These are phyloP conservation scores for Rhizopus arrhizus DNA, from an alignment of 371 early-diverging fungal genomes.

Conservation along the genomic window DNA sequence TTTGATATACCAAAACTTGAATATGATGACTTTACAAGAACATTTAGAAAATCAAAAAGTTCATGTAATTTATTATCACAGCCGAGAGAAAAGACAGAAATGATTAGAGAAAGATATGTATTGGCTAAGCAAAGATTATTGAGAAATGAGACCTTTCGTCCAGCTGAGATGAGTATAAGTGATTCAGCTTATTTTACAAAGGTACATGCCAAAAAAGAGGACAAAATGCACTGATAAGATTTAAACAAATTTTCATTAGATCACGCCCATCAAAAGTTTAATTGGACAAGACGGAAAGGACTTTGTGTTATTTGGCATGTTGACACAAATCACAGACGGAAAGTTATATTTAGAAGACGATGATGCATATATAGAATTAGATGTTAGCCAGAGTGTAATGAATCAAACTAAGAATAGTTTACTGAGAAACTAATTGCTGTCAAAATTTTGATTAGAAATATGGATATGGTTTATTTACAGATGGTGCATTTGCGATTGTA, in stretches of 20 bases:
- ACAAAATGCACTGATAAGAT: neutral
- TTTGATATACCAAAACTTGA: slow-evolving; percentile 71
- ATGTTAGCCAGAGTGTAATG: slow-evolving; percentile 53
- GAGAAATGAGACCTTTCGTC: slow-evolving; percentile 79
- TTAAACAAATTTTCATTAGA: slow-evolving; percentile 33
- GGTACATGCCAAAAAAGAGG: slow-evolving; percentile 20
- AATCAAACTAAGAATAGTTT: neutral
- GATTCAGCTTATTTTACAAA: slow-evolving; percentile 21
- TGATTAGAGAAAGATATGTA: slow-evolving; percentile 77
- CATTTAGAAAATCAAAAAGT: slow-evolving; percentile 51
- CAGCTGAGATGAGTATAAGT: slow-evolving; percentile 34
- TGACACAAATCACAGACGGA: slow-evolving; percentile 82
- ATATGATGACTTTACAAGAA: slow-evolving; percentile 67
- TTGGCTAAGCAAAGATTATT: slow-evolving; percentile 77
- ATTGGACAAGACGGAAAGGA: slow-evolving; percentile 73
- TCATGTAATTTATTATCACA: slow-evolving; percentile 54
- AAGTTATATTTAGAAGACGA: slow-evolving; percentile 85
- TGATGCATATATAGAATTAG: slow-evolving; percentile 73
- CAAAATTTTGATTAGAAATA: slow-evolving; percentile 34
- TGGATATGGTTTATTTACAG: slow-evolving; percentile 78
- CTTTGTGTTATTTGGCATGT: slow-evolving; percentile 87
- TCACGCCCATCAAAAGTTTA: slow-evolving; percentile 82
- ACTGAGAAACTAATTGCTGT: neutral
- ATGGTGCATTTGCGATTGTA: slow-evolving; percentile 81
- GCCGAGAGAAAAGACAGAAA: slow-evolving; percentile 66